A percentile compares a stretch with the other conserved stretches of the same genome.
phyloP scores from a whole-genome alignment of 257 asterid species.

The Solanum dulcamara region DNA sequence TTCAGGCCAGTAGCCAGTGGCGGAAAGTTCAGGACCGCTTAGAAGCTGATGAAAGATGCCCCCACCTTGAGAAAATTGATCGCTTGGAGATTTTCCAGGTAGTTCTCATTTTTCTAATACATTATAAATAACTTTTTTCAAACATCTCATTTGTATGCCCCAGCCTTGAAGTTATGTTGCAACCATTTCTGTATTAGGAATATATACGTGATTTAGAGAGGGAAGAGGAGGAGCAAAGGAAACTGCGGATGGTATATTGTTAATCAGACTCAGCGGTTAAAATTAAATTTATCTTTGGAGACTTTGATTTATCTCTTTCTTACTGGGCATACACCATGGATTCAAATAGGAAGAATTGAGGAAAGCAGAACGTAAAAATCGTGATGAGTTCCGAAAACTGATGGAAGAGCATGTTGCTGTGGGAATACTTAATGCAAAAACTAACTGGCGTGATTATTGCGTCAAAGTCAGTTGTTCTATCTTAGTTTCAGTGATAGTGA shows the following conservation, averaged over 20 bases:
- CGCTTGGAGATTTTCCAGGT: constrained; percentile 95
- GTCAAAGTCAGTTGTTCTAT: constrained; percentile 38
- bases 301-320: not conserved
- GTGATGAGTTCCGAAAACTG: constrained; percentile 93
- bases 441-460: constrained; percentile 92
- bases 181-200: constrained; percentile 49
- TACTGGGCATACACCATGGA: not conserved
- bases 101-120: constrained; percentile 1
- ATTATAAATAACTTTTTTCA: not conserved
- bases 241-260: constrained; percentile 49
- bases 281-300: not conserved
- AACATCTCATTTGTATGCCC: not conserved
- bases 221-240: constrained; percentile 91
- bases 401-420: constrained; percentile 79
- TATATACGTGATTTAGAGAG: constrained; percentile 74
- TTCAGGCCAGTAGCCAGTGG: constrained; percentile 96
- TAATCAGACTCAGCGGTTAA: constrained; percentile 2
- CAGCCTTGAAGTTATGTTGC: not conserved
- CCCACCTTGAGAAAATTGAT: constrained; percentile 78
- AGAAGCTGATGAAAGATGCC: constrained; percentile 91
- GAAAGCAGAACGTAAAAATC: constrained; percentile 78
- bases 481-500: not conserved
- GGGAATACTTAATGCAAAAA: constrained; percentile 56
- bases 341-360: constrained; percentile 69
- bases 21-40: constrained; percentile 83